phyloP scores from a whole-genome alignment of 1,139 yeast species.

The Debaryomycetaceae sp. region DNA sequence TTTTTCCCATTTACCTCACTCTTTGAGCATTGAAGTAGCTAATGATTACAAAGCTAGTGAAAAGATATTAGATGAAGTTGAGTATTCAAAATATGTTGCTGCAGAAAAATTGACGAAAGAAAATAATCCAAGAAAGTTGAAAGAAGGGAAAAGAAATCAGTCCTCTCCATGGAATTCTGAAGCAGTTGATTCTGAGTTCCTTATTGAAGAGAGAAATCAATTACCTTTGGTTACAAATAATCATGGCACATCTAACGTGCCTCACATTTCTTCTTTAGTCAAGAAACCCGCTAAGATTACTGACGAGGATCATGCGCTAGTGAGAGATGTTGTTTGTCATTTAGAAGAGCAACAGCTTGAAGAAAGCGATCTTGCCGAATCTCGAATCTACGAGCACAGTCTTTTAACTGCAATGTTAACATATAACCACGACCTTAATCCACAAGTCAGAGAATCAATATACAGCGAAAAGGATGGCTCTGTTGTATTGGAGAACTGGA shows the following conservation, averaged over 20 bases:
- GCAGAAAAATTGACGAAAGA: slow-evolving; percentile 1
- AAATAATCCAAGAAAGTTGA: slow-evolving; percentile 4
- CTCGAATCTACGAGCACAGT: slow-evolving; percentile 20
- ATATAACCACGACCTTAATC: slow-evolving; percentile 4
- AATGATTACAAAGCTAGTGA: slow-evolving; percentile 1
- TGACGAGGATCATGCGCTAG: slow-evolving; percentile 6
- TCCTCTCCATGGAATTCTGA: background rate
- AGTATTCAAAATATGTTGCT: background rate
- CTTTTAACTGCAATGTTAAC: slow-evolving; percentile 14
- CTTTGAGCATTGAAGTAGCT: slow-evolving; percentile 1
- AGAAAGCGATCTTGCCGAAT: slow-evolving; percentile 14
- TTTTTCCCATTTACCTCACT: slow-evolving; percentile 1
- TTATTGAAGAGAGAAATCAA: background rate
- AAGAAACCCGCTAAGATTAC: background rate
- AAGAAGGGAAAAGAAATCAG: background rate
- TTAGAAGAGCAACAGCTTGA: slow-evolving; percentile 11
- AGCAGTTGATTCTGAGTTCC: background rate
- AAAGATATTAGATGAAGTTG: background rate
- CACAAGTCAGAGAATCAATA: slow-evolving; percentile 6
- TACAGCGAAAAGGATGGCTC: slow-evolving; percentile 6
- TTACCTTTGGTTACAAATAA: no score
- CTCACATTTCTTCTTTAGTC: slow-evolving; percentile 7
- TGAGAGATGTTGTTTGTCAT: slow-evolving; percentile 9
- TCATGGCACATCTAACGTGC: background rate
- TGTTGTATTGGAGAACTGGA: slow-evolving; percentile 4